Conservation (phyloP, 2,329 filamentous ascomycete genomes). For the Fusarium praegraminearum region DNA sequence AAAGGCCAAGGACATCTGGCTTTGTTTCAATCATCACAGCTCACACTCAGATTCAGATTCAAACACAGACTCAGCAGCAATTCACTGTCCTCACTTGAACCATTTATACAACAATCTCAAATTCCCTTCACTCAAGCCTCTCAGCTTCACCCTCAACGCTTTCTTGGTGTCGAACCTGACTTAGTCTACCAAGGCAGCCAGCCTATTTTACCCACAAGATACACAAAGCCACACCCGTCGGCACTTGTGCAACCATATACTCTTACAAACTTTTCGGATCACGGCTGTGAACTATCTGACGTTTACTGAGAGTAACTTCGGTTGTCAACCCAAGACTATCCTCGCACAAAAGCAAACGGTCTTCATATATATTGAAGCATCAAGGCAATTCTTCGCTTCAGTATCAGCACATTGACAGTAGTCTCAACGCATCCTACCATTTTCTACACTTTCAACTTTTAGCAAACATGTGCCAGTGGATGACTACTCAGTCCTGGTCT, state of each 20-base stretch:
- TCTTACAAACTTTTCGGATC: slow-evolving; percentile 46
- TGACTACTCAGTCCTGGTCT: slow-evolving; percentile 50
- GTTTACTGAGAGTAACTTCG: slow-evolving; percentile 26
- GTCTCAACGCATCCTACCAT: neutral
- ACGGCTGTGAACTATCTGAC: slow-evolving; percentile 37
- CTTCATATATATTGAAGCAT: slow-evolving; percentile 32
- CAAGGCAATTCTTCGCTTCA: slow-evolving; percentile 8
- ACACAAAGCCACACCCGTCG: slow-evolving; percentile 41
- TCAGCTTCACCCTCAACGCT: slow-evolving; percentile 10
- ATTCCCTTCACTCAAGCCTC: neutral
- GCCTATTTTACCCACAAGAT: slow-evolving; percentile 34
- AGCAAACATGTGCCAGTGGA: slow-evolving; percentile 53
- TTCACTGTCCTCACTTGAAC: slow-evolving; percentile 16
- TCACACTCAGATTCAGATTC: slow-evolving; percentile 14
- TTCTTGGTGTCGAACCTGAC: slow-evolving; percentile 13
- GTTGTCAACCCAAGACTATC: slow-evolving; percentile 20
- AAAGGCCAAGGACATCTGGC: slow-evolving; percentile 39
- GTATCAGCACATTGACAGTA: neutral
- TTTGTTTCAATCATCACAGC: slow-evolving; percentile 33
- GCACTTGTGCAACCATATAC: slow-evolving; percentile 38
- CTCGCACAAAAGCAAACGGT: slow-evolving; percentile 25
- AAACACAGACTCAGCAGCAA: slow-evolving; percentile 32
- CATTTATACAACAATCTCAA: slow-evolving; percentile 1
- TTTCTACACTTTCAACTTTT: neutral
- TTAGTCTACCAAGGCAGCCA: slow-evolving; percentile 30